Evolutionary conservation across 176 grass and related monocot species (phyloP), one percentile per base, ranked within the genome.

Genomic region (Thinopyrum elongatum): DNA sequence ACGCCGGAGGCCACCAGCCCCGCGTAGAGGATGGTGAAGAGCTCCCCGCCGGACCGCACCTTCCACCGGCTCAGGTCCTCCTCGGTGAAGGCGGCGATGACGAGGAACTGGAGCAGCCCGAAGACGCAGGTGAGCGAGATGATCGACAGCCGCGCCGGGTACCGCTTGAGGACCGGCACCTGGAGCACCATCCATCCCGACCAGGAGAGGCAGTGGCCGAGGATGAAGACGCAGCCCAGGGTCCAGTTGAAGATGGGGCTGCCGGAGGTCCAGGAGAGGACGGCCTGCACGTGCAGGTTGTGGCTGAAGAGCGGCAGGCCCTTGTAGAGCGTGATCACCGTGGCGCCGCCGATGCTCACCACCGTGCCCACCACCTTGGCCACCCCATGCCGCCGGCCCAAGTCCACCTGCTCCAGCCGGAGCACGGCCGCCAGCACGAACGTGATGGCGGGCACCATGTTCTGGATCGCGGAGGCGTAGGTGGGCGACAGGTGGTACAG

Each of bases 151-250:
- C 91, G 90, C 12, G 93, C 95, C 79, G 95, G 95, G 70, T 98
- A 98, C 39, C 92, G 91, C 80, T 93, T 98, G 46, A 98, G 83
- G 10, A 95, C 91, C 3, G 95, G 93, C 25, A 98, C 91, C 95
- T 98, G 95, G 55, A 98, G 89, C 15, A 95, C 93, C 89, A 98
- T 95, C 95, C 95, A 98, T 36, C 88, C 93, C 23, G 95, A 98
- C 95, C 95, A 98, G 25, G 95, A 91, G 51, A 91, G 72, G 87
- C 93, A 93, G 78, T 98, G 90, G 4, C 91, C 90, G 30, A 98
- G 91, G 83, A 98, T 94, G 77, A 95, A 98, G 23, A 93, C 78
- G 73, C 95, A 98, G 34, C 95, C 95, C 10, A 98, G 90, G 2
- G 93, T 91, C 95, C 95, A 98, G 85, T 98, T 95, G 74, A 98